These are phyloP conservation scores for Forsythia suspensa DNA, from an alignment of 257 asterid species.

Conservation along the genomic window DNA sequence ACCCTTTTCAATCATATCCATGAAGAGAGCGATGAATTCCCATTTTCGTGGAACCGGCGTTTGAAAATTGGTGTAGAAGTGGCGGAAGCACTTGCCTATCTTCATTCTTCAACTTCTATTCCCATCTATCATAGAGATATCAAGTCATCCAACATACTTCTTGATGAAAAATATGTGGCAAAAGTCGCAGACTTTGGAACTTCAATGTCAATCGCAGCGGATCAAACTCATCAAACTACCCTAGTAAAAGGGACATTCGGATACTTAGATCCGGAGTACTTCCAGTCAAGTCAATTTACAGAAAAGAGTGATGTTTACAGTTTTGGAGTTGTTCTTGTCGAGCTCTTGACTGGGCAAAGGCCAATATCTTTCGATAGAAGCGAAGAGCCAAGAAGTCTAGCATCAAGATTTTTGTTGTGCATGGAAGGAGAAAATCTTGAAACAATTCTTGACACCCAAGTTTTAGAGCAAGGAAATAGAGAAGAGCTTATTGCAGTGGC, in stretches of 20 bases:
- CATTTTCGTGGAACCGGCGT: slow-evolving; percentile 20
- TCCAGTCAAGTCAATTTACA: slow-evolving; percentile 23
- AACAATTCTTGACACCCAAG: slow-evolving; percentile 21
- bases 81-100: slow-evolving; percentile 28
- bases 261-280: slow-evolving; percentile 31
- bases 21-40: slow-evolving; percentile 10
- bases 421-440: slow-evolving; percentile 20
- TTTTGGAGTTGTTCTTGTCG: slow-evolving; percentile 31
- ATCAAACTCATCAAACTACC: too few species aligned
- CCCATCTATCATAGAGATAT: slow-evolving; percentile 31
- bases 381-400: slow-evolving; percentile 16
- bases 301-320: slow-evolving; percentile 35
- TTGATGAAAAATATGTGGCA: slow-evolving; percentile 21
- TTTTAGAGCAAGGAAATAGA: not conserved
- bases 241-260: slow-evolving; percentile 30
- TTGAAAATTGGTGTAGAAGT: slow-evolving; percentile 26
- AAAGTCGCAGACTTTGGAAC: slow-evolving; percentile 29
- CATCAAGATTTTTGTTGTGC: slow-evolving; percentile 19
- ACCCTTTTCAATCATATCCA: slow-evolving; percentile 20
- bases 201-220: not conserved
- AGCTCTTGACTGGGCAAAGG: slow-evolving; percentile 27
- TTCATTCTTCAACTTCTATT: slow-evolving; percentile 26
- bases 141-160: not conserved
- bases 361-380: slow-evolving; percentile 17
- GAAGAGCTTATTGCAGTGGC: slow-evolving; percentile 18